These are phyloP conservation scores for Casaregolazyma lundiana DNA, from an alignment of 1,139 yeast genomes.

Conservation along the genomic window DNA sequence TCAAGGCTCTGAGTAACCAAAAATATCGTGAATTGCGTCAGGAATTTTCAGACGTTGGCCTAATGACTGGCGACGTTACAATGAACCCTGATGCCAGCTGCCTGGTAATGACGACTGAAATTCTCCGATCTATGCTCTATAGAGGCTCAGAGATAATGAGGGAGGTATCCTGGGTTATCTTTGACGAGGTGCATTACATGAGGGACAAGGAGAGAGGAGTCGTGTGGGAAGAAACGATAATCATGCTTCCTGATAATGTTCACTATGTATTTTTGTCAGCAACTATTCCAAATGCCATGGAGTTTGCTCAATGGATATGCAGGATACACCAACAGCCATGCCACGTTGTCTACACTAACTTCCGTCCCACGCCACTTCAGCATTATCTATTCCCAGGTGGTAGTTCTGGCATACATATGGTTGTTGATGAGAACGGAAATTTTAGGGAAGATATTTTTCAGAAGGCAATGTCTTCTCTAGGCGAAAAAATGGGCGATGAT, in stretches of 20 bases:
- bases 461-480: constrained; percentile 93
- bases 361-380: constrained; percentile 97
- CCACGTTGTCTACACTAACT: constrained; percentile 97
- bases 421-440: constrained; percentile 93
- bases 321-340: constrained; percentile 94
- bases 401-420: constrained; percentile 95
- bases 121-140: constrained; percentile 89
- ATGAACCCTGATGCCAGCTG: constrained; percentile 97
- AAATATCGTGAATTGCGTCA: constrained; percentile 88
- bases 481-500: constrained; percentile 80
- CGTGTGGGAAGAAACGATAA: constrained; percentile 98
- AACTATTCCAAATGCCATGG: constrained; percentile 97
- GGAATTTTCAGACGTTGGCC: constrained; percentile 86
- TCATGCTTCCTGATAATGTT: constrained; percentile 93
- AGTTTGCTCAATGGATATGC: constrained; percentile 98
- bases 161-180: constrained; percentile 95
- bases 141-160: constrained; percentile 94
- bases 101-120: constrained; percentile 96
- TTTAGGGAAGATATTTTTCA: constrained; percentile 97
- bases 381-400: constrained; percentile 96
- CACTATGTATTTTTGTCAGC: constrained; percentile 86
- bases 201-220: constrained; percentile 97
- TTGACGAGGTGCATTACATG: constrained; percentile 97
- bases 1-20: constrained; percentile 88
- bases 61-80: constrained; percentile 97